Evolutionary conservation across 202 grass and related monocot species (phyloP), one percentile per base, ranked within the genome.

Genomic region (Tripidium arundinaceum): DNA sequence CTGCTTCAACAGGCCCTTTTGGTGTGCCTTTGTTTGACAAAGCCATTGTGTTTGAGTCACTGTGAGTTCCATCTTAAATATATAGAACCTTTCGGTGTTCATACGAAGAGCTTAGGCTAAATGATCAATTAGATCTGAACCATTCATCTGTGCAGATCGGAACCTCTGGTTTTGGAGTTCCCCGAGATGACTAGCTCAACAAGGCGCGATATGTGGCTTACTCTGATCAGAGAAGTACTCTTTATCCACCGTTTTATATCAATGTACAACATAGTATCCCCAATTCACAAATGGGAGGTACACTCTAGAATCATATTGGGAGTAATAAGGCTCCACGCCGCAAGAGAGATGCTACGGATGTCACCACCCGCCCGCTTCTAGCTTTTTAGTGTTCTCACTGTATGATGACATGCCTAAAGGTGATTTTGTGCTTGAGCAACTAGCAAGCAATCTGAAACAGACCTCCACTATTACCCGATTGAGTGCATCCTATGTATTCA

Each of bases 101-200:
- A 37, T 70, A 65, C 5, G 9, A 36, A 73, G 15, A 59, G 34
- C 45, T 78, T 65, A 47, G 22, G 21, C 2, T 8, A 36, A 6
- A 2, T 0, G 31, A 33, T n/a, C n/a, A n/a, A n/a, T n/a, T 10
- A 46, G 40, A 34, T 4, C 55, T 74, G 68, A 77, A 81, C 22
- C 36, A 65, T 85, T 85, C 65, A 60, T 81, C 47, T 81, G 18
- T 82, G 62, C 90, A 98, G 94, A 70, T 78, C 88, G 18, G 94
- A 98, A 37, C 90, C 90, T 66, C 82, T 98, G 63, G 83, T 98
- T 74, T 64, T 98, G 68, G 94, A 98, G 79, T 98, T 94, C 10
- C 92, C 92, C 0, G 94, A 98, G 84, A 90, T 93, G 79, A 91
- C 94, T 19, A 94, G 94, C 83, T 98, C 94, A n/a, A 93, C 77